phyloP scores from a whole-genome alignment of 768 basidiomycete species.

The Cystobasidium ongulense region DNA sequence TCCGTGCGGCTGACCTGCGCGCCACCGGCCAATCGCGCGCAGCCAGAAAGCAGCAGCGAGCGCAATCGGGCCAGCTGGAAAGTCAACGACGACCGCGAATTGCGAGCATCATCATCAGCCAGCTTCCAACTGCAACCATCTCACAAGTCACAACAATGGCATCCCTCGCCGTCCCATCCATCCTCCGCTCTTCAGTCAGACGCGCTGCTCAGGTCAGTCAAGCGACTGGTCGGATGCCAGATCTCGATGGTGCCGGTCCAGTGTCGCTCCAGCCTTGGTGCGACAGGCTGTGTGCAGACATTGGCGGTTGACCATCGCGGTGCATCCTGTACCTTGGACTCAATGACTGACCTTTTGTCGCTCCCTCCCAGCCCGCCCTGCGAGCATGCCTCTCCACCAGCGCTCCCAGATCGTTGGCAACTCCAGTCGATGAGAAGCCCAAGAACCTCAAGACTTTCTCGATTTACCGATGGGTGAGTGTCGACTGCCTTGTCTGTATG shows the following conservation, averaged over 20 bases:
- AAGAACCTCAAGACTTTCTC: conserved; percentile 80
- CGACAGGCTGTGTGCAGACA: no score
- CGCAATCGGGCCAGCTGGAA: no score
- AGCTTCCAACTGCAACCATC: neutral
- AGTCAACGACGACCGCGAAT: no score
- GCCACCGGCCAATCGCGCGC: neutral
- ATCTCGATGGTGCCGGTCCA: neutral
- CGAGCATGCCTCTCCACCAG: conserved; percentile 28
- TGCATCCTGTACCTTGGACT: no score
- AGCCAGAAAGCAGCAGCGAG: no score
- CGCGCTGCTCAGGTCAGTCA: conserved; percentile 21
- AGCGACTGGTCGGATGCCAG: neutral
- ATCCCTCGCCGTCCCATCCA: conserved; percentile 7
- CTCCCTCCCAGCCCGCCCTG: conserved; percentile 1
- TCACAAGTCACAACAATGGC: neutral
- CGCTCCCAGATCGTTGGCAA: conserved; percentile 34
- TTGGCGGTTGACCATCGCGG: no score
- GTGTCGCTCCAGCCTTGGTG: no score
- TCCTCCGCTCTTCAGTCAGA: conserved; percentile 1
- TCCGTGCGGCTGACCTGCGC: neutral
- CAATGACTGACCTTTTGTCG: neutral
- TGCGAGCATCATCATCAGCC: neutral
- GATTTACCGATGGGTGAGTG: conserved; percentile 91
- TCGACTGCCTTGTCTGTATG: neutral
- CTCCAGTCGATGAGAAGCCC: conserved; percentile 50